Evolutionary conservation across 495 filamentous ascomycete species (phyloP).

Genomic region (Opeltia flavorubescens): DNA sequence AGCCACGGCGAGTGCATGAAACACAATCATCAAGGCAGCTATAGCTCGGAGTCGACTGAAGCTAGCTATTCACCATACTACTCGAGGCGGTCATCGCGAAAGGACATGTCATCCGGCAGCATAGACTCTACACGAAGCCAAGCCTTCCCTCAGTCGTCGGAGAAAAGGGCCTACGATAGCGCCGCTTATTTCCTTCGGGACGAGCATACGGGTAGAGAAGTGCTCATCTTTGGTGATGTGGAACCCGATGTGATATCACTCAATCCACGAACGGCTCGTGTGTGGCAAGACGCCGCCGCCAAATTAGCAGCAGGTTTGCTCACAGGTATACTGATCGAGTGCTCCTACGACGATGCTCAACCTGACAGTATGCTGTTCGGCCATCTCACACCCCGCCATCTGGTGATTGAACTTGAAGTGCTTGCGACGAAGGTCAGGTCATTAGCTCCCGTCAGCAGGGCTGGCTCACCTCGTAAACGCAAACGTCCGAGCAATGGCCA

Average conservation of each 20-base stretch:
- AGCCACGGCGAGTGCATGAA: constrained; percentile 74
- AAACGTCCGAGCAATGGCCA: constrained; percentile 12
- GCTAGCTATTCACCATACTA: constrained; percentile 16
- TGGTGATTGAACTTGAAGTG: constrained; percentile 58
- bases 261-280: constrained; percentile 57
- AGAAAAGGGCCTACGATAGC: constrained; percentile 52
- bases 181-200: constrained; percentile 86
- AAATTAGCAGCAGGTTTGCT: constrained; percentile 59
- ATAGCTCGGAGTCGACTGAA: constrained; percentile 23
- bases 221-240: constrained; percentile 89
- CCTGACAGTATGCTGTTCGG: constrained; percentile 68
- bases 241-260: constrained; percentile 80
- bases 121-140: constrained; percentile 9
- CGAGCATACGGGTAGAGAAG: constrained; percentile 48
- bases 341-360: constrained; percentile 70
- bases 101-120: constrained; percentile 3
- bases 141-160: constrained; percentile 19
- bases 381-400: constrained; percentile 69
- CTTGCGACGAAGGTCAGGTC: constrained; percentile 52
- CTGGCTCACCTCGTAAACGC: constrained; percentile 11
- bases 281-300: constrained; percentile 77
- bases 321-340: constrained; percentile 83
- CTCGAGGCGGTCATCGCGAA: constrained; percentile 16
- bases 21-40: constrained; percentile 49
- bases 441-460: constrained; percentile 12